These are phyloP conservation scores for Pseudozyma sp. DNA, from an alignment of 1,284 basidiomycete genomes.

Conservation along the genomic window DNA sequence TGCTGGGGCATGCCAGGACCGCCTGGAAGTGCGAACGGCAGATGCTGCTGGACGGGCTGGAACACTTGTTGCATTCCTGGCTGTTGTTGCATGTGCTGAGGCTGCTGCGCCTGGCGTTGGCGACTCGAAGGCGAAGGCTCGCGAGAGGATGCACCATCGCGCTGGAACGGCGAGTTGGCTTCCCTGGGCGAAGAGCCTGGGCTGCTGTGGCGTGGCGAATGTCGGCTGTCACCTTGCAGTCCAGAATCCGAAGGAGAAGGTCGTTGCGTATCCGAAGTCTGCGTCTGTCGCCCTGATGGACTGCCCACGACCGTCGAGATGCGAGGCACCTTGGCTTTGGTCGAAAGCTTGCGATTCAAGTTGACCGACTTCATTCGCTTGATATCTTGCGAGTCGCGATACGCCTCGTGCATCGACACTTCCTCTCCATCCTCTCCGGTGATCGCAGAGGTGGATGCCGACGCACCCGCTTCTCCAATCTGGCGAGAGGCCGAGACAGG, in stretches of 20 bases:
- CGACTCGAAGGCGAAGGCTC: conserved; percentile 36
- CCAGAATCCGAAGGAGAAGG: conserved; percentile 47
- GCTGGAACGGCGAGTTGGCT: conserved; percentile 34
- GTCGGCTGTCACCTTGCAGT: conserved; percentile 28
- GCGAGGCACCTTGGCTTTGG: conserved; percentile 89
- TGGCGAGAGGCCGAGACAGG: conserved; percentile 31
- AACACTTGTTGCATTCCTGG: conserved; percentile 31
- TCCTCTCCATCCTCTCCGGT: conserved; percentile 29
- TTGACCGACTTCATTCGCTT: conserved; percentile 88
- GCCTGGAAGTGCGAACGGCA: conserved; percentile 33
- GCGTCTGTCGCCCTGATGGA: conserved; percentile 75
- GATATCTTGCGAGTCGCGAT: conserved; percentile 87
- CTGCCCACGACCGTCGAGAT: conserved; percentile 95
- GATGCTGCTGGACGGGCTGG: conserved; percentile 43
- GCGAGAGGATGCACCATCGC: conserved; percentile 30
- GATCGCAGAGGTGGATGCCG: conserved; percentile 7
- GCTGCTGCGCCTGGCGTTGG: conserved; percentile 22
- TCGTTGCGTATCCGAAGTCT: conserved; percentile 48
- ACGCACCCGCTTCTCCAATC: conserved; percentile 16
- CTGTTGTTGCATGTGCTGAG: conserved; percentile 30
- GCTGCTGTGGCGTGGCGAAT: conserved; percentile 38
- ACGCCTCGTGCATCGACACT: conserved; percentile 72
- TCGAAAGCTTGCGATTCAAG: conserved; percentile 92
- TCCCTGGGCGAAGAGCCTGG: conserved; percentile 35
- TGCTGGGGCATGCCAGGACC: conserved; percentile 59